Evolutionary conservation across 2,329 filamentous ascomycete species (phyloP).

Genomic region (Amesomyces nigricolor): DNA sequence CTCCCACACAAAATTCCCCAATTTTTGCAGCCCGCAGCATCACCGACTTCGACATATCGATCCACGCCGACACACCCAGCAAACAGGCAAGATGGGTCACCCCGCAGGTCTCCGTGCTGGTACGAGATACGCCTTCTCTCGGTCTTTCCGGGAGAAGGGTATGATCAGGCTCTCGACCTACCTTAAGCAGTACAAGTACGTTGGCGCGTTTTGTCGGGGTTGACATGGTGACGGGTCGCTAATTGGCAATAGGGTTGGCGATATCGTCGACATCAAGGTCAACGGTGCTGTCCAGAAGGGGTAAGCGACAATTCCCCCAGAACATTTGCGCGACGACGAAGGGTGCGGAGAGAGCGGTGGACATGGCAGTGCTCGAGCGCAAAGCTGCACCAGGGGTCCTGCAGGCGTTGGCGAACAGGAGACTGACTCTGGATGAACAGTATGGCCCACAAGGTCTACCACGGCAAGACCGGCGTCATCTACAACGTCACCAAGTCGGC

Average conservation of each 20-base stretch:
- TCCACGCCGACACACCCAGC: constrained; percentile 37
- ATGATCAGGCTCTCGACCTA: constrained; percentile 92
- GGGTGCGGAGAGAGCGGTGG: constrained; percentile 5
- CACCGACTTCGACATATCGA: constrained; percentile 28
- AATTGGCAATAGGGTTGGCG: constrained; percentile 69
- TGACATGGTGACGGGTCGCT: constrained; percentile 29
- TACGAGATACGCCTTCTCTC: constrained; percentile 90
- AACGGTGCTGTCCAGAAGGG: constrained; percentile 99
- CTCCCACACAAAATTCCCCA: constrained; percentile 27
- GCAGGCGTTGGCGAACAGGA: constrained; percentile 19
- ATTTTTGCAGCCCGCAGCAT: constrained; percentile 25
- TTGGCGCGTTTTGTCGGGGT: constrained; percentile 18
- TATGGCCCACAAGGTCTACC: constrained; percentile 99
- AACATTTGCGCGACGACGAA: constrained; percentile 22
- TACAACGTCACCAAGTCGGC: constrained; percentile 99
- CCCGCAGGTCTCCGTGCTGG: constrained; percentile 79
- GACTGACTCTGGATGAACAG: constrained; percentile 42
- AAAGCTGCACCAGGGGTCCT: neutral
- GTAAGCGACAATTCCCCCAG: constrained; percentile 49
- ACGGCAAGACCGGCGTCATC: constrained; percentile 96
- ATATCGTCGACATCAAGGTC: constrained; percentile 97
- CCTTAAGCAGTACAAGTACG: constrained; percentile 84
- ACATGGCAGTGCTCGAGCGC: neutral
- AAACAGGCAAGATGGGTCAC: constrained; percentile 69
- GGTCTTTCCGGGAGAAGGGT: constrained; percentile 92